These are phyloP conservation scores for Hanseniaspora nectarophila DNA, from an alignment of 805 yeast genomes.

Conservation along the genomic window DNA sequence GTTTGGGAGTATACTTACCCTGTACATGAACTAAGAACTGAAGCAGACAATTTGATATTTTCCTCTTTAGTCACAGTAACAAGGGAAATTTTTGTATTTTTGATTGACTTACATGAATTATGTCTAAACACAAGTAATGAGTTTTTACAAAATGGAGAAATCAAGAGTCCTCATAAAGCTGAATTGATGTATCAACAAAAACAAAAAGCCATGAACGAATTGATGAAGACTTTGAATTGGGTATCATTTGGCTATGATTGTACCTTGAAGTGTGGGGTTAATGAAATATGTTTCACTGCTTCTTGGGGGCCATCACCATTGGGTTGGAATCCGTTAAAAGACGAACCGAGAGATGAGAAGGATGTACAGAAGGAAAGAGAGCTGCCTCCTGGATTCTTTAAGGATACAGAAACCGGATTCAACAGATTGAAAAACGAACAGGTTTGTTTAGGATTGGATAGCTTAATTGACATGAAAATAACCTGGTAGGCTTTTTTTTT, in stretches of 20 bases:
- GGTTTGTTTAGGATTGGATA: conserved; percentile 6
- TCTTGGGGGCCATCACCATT: conserved; percentile 51
- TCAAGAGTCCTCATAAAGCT: background rate
- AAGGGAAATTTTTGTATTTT: conserved; percentile 27
- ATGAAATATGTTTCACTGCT: conserved; percentile 46
- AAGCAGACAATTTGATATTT: conserved; percentile 39
- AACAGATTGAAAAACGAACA: conserved; percentile 18
- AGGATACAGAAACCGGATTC: conserved; percentile 16
- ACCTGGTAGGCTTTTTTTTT: background rate
- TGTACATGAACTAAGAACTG: conserved; percentile 29
- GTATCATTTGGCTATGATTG: conserved; percentile 33
- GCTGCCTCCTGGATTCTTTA: conserved; percentile 7
- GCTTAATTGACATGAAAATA: background rate
- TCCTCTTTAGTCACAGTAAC: conserved; percentile 37
- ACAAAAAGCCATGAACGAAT: conserved; percentile 7
- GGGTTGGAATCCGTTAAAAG: conserved; percentile 30
- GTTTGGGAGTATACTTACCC: conserved; percentile 40
- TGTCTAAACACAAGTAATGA: conserved; percentile 23
- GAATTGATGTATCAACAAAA: background rate
- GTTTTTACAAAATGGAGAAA: conserved; percentile 22
- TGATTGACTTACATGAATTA: conserved; percentile 30
- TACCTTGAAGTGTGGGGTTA: conserved; percentile 32
- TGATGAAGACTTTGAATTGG: conserved; percentile 33
- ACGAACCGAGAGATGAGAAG: background rate
- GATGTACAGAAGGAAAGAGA: background rate